These are phyloP conservation scores for Floccularia luteovirens DNA, from an alignment of 768 basidiomycete species.

Conservation along the genomic window DNA sequence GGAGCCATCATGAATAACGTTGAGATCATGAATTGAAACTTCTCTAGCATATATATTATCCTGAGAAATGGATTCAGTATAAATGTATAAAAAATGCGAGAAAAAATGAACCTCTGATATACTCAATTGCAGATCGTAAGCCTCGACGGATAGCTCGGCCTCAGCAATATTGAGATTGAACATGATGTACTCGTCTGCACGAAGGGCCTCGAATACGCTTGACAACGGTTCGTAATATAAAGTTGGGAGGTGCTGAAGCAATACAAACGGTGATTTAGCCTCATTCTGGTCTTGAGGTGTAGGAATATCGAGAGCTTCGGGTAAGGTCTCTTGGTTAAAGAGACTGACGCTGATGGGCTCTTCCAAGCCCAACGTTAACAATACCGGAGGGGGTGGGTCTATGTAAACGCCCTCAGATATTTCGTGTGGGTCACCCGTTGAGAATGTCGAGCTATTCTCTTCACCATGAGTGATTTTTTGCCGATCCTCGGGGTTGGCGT, in stretches of 20 bases:
- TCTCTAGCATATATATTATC: constrained; percentile 66
- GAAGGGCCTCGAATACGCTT: constrained; percentile 64
- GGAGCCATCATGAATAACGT: constrained; percentile 60
- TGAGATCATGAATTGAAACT: constrained; percentile 65
- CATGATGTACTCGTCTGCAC: constrained; percentile 48
- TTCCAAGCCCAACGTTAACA: constrained; percentile 35
- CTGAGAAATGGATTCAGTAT: constrained; percentile 21
- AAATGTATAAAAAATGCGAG: background rate
- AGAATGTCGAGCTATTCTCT: constrained; percentile 6
- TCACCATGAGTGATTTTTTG: constrained; percentile 1
- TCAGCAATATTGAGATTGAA: constrained; percentile 38
- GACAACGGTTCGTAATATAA: constrained; percentile 74
- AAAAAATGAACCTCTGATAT: constrained; percentile 52
- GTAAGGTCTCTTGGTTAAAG: constrained; percentile 45
- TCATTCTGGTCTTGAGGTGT: too few species aligned
- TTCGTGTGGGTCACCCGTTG: constrained; percentile 41
- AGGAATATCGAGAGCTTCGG: constrained; percentile 10
- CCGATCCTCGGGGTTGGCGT: constrained; percentile 6
- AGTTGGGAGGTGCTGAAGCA: constrained; percentile 58
- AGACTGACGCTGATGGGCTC: constrained; percentile 35
- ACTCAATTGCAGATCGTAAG: constrained; percentile 57
- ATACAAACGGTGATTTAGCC: too few species aligned
- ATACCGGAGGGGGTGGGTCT: constrained; percentile 66
- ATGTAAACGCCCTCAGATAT: constrained; percentile 65
- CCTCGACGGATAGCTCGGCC: constrained; percentile 62